Conservation (phyloP, 176 grass and related monocot species). For the Oryza glumipatula region DNA sequence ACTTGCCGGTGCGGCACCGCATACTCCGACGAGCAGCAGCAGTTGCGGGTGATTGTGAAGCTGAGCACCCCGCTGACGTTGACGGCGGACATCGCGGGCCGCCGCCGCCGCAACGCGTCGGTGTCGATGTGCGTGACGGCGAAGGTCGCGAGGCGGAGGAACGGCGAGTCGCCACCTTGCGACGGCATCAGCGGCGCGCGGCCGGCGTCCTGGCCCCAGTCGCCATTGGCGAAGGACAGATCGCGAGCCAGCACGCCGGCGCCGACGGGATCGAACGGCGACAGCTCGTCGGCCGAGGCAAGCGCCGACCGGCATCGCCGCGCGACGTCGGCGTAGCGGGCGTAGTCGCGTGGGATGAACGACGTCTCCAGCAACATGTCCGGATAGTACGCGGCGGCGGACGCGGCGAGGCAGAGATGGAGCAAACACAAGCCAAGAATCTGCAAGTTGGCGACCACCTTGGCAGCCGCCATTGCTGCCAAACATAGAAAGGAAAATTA, state of each 20-base stretch:
- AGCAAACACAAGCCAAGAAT: neutral
- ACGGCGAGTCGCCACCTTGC: neutral
- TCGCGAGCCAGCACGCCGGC: neutral
- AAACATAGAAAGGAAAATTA: neutral
- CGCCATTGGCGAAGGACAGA: slow-evolving; percentile 55
- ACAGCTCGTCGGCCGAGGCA: slow-evolving; percentile 30
- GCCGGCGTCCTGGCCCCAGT: slow-evolving; percentile 51
- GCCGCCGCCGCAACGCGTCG: neutral
- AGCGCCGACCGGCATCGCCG: slow-evolving; percentile 45
- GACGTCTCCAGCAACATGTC: neutral
- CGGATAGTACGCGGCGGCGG: neutral
- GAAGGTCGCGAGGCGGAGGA: slow-evolving; percentile 38
- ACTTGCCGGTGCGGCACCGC: slow-evolving; percentile 3
- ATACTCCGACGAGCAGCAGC: slow-evolving; percentile 19
- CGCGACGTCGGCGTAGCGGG: slow-evolving; percentile 45
- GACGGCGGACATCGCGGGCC: slow-evolving; percentile 22
- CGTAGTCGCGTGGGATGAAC: slow-evolving; percentile 32
- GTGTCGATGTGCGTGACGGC: slow-evolving; percentile 41
- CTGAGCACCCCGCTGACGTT: slow-evolving; percentile 54
- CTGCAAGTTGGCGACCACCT: neutral
- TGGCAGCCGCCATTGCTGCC: neutral
- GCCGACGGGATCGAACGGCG: slow-evolving; percentile 1
- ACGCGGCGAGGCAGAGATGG: neutral
- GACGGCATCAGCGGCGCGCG: slow-evolving; percentile 53
- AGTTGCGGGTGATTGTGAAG: slow-evolving; percentile 38